Conservation (phyloP, 1,284 basidiomycete genomes). For the Boletellus deceptivus region DNA sequence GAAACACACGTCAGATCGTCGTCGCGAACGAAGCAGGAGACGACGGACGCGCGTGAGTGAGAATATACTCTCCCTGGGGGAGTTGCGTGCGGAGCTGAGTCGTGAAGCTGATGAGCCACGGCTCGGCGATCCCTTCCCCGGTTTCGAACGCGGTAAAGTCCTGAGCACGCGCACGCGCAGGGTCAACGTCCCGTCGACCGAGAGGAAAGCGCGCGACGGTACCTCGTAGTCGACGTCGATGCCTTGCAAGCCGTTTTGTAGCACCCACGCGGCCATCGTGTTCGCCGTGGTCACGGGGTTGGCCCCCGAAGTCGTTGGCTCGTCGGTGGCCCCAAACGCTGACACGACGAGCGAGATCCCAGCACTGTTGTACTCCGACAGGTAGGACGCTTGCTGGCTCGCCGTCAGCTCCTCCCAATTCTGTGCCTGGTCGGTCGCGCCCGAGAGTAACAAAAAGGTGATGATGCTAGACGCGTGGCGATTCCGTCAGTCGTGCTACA, state of each 20-base stretch:
- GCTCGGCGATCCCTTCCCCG: conserved; percentile 37
- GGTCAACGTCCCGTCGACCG: not conserved
- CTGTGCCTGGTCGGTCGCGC: conserved; percentile 44
- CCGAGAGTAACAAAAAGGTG: conserved; percentile 43
- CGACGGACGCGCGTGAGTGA: conserved; percentile 37
- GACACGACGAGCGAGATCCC: conserved; percentile 51
- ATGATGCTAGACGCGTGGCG: conserved; percentile 33
- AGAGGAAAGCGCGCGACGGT: not conserved
- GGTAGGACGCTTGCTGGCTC: conserved; percentile 35
- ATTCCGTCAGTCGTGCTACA: not conserved
- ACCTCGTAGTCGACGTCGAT: conserved; percentile 60
- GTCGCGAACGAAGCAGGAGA: not conserved
- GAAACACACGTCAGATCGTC: conserved; percentile 1
- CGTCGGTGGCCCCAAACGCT: conserved; percentile 51
- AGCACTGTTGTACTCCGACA: conserved; percentile 42
- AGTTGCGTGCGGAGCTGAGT: conserved; percentile 35
- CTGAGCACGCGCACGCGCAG: conserved; percentile 22
- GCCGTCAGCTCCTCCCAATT: conserved; percentile 37
- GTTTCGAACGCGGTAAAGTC: conserved; percentile 48
- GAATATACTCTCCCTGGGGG: conserved; percentile 37
- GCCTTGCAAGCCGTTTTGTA: conserved; percentile 47
- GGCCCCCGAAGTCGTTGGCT: conserved; percentile 43
- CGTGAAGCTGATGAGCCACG: conserved; percentile 48
- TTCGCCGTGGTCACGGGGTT: conserved; percentile 43
- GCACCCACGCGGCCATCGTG: conserved; percentile 48